Base-by-base conservation (phyloP, 2,329 filamentous ascomycete genomes). In the Biscogniauxia mediterranea region DNA sequence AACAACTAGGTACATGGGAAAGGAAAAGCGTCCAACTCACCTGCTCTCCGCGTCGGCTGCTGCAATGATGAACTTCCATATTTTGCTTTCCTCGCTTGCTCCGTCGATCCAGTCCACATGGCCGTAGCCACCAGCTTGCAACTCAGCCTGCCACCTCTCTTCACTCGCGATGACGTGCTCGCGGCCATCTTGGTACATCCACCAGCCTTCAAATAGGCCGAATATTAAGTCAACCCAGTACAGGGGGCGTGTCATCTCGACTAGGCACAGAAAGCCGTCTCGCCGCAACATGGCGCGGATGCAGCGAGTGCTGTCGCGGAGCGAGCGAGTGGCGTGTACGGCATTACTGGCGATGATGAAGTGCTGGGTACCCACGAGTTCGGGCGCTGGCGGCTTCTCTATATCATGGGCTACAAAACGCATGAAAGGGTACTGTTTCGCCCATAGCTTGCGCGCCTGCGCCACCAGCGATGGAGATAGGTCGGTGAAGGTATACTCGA, bases 401-500 rank as follows among this genome's bases (percentile, higher is more conserved):
- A 76, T 71, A 55, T 77, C 71, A 25, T 71, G 66, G 0, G 63
- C 55, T 6, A 38, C 49, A 60, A 70, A 77, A 15, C 64, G 61
- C 69, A 77, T 73, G 42, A 68, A 70, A 0, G 65, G 66, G 46
- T 68, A 65, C 5, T 63, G 53, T 55, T 63, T 65, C 55, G 73
- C 74, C 13, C 55, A 58, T 54, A 69, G 70, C 2, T 70, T 66
- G 23, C 23, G 23, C 1, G 72, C 73, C 0, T 64, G 62, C 1
- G 68, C 69, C 1, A 78, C 74, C 15, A 78, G 66, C 0, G 71
- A 70, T 1, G 69, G 32, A 1, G 74, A 69, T 1, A 80, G 61
- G 50, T 80, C 78, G 1, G 78, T 79, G 56, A 79, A 76, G 0
- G 73, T 77, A 61, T 80, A 80, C 51, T 71, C 67, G 23, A 77